Conservation (phyloP, 257 asterid genomes). For the Echites panduratus region DNA sequence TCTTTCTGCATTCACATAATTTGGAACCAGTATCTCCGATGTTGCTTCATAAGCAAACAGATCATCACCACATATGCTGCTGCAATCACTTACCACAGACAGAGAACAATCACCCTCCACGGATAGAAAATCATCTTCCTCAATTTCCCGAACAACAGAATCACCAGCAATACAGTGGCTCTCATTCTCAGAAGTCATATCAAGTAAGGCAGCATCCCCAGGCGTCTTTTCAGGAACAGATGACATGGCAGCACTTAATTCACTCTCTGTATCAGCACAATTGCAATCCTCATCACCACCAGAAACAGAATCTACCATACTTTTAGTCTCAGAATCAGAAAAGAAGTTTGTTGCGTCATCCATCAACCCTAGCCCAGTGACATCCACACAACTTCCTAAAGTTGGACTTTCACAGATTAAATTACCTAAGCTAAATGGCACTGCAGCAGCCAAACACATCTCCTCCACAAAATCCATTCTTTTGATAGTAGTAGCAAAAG, state of each 20-base stretch:
- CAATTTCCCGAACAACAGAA: conserved; percentile 43
- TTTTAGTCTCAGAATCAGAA: conserved; percentile 30
- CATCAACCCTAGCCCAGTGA: conserved; percentile 34
- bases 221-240: conserved; percentile 23
- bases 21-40: conserved; percentile 32
- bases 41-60: conserved; percentile 40
- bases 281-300: conserved; percentile 24
- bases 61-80: conserved; percentile 86
- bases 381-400: conserved; percentile 37
- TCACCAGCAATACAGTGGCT: conserved; percentile 38
- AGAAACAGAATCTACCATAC: conserved; percentile 26
- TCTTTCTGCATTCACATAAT: conserved; percentile 36
- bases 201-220: conserved; percentile 18
- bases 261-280: conserved; percentile 20
- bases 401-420: conserved; percentile 29
- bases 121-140: conserved; percentile 28
- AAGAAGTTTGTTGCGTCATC: conserved; percentile 30
- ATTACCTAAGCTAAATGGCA: conserved; percentile 60
- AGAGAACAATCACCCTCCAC: conserved; percentile 53
- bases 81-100: conserved; percentile 75
- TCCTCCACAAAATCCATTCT: conserved; percentile 53
- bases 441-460: conserved; percentile 38
- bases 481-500: conserved; percentile 28
- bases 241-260: conserved; percentile 17
- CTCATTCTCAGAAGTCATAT: conserved; percentile 25